Percentiles rank a stretch among this genome's conserved stretches.
phyloP scores from a whole-genome alignment of 768 basidiomycete species.

The Gloeopeniophorella convolvens region DNA sequence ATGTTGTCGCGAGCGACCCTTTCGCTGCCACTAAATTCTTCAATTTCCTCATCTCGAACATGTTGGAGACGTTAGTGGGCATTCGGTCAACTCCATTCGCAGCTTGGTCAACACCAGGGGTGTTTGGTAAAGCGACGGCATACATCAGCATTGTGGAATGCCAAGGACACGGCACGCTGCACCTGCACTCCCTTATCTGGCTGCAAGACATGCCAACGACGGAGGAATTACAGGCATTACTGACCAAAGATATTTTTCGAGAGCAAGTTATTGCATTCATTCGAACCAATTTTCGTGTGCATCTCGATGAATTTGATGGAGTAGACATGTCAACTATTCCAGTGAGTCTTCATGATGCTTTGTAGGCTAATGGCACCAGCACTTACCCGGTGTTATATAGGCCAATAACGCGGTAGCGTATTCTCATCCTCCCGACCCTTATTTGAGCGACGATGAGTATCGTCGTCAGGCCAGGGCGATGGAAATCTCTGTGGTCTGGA shows the following conservation, averaged over 20 bases:
- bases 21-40: slow-evolving; percentile 39
- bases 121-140: slow-evolving; percentile 29
- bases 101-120: slow-evolving; percentile 24
- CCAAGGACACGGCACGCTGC: slow-evolving; percentile 38
- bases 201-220: slow-evolving; percentile 28
- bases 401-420: too few species aligned
- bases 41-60: slow-evolving; percentile 28
- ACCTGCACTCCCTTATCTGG: slow-evolving; percentile 37
- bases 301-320: slow-evolving; percentile 25
- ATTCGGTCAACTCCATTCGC: too few species aligned
- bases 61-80: slow-evolving; percentile 31
- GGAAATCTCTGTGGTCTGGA: too few species aligned
- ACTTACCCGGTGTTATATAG: too few species aligned
- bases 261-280: slow-evolving; percentile 28
- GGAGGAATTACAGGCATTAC: slow-evolving; percentile 24
- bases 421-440: slow-evolving; percentile 32
- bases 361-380: too few species aligned
- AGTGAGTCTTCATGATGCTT: too few species aligned
- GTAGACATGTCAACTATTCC: too few species aligned
- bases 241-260: slow-evolving; percentile 27
- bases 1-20: slow-evolving; percentile 33
- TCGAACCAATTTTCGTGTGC: slow-evolving; percentile 27
- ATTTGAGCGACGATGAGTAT: slow-evolving; percentile 21
- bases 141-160: slow-evolving; percentile 36
- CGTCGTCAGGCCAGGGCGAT: too few species aligned